phyloP scores from a whole-genome alignment of 2,329 filamentous ascomycete genomes.

The Stemphylium vesicarium region DNA sequence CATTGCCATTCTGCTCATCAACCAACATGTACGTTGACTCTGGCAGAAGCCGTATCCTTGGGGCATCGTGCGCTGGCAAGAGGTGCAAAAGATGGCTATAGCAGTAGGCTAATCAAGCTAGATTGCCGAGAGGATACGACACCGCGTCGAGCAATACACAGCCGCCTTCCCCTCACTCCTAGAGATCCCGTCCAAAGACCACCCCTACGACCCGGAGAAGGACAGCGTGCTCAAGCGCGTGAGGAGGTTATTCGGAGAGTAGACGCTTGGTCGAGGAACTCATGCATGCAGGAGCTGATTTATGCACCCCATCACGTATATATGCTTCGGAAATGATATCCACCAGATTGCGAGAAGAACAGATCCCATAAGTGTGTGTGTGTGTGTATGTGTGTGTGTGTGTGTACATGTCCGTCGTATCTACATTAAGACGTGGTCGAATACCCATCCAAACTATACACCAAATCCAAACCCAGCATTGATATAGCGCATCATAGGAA shows the following conservation, averaged over 20 bases:
- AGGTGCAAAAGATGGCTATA: not conserved
- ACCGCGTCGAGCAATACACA: constrained; percentile 88
- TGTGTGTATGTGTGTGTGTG: not conserved
- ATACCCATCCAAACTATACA: constrained; percentile 4
- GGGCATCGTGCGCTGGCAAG: not conserved
- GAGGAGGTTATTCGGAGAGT: constrained; percentile 74
- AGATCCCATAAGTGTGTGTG: not conserved
- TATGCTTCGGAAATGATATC: not conserved
- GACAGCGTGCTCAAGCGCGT: constrained; percentile 95
- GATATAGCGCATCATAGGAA: constrained; percentile 24
- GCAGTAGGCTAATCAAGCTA: constrained; percentile 49
- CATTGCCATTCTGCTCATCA: constrained; percentile 95
- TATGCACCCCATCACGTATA: not conserved
- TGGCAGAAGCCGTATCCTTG: not conserved
- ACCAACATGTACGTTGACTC: constrained; percentile 78
- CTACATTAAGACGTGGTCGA: constrained; percentile 26
- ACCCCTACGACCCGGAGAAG: constrained; percentile 98
- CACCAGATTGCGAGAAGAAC: not conserved
- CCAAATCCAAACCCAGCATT: constrained; percentile 19
- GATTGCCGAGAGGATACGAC: constrained; percentile 93
- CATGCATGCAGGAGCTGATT: too few species aligned
- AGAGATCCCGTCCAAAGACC: constrained; percentile 98
- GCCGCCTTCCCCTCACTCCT: constrained; percentile 95
- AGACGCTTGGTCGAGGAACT: constrained; percentile 30
- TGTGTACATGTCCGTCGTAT: constrained; percentile 23